Conservation (phyloP, 2,329 filamentous ascomycete species). For the Byssothecium circinans region DNA sequence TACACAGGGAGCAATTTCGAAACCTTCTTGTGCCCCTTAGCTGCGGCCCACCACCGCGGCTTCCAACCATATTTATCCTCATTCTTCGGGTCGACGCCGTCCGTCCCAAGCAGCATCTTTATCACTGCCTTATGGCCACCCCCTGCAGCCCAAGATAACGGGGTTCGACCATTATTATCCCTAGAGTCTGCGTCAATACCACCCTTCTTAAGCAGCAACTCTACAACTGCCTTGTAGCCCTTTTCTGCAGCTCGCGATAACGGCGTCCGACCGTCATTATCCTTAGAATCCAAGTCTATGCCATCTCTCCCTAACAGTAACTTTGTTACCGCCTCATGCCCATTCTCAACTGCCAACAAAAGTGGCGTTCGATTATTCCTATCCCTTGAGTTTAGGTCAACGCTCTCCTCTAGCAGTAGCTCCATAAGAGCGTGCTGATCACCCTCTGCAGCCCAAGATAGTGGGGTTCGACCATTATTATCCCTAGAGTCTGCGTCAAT, state of each 20-base stretch:
- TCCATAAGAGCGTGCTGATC: background rate
- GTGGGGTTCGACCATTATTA: background rate
- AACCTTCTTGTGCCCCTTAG: no score
- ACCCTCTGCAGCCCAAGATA: background rate
- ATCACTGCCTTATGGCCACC: background rate
- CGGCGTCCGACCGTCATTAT: background rate
- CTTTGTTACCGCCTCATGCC: slow-evolving; percentile 3
- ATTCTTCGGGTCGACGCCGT: background rate
- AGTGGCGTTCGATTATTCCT: slow-evolving; percentile 2
- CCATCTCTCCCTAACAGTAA: slow-evolving; percentile 1
- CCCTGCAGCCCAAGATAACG: background rate
- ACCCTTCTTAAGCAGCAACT: background rate
- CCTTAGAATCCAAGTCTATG: background rate
- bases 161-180: background rate
- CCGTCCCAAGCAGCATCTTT: background rate
- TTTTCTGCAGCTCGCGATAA: background rate
- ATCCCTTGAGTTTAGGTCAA: background rate
- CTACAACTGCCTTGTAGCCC: background rate
- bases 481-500: background rate
- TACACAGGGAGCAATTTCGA: no score
- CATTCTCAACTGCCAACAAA: background rate
- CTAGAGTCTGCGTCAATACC: background rate
- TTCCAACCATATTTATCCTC: no score
- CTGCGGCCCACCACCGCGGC: no score
- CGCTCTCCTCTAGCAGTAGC: no score